Conservation (phyloP, 768 basidiomycete genomes). For the Hydnomerulius pinastri region DNA sequence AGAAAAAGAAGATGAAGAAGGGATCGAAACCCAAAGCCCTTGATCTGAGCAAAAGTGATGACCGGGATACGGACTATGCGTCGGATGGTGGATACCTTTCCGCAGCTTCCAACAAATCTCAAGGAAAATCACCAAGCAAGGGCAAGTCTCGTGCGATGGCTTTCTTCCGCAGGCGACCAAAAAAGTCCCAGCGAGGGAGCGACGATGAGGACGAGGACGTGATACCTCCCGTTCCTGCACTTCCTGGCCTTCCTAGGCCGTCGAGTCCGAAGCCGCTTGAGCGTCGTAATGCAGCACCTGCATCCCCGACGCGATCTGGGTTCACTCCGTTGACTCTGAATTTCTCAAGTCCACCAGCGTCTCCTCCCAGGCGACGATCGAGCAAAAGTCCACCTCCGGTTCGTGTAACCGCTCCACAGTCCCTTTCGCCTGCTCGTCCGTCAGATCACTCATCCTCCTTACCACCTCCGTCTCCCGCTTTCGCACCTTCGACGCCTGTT, state of each 20-base stretch:
- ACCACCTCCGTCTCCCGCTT: conserved; percentile 11
- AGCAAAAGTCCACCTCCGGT: conserved; percentile 32
- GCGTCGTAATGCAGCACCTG: conserved; percentile 21
- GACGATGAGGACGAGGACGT: conserved; percentile 33
- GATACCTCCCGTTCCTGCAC: conserved; percentile 34
- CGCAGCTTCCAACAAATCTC: conserved; percentile 36
- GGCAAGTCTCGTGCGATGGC: conserved; percentile 34
- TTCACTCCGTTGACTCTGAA: conserved; percentile 29
- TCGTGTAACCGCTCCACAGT: conserved; percentile 8
- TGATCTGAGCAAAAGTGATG: conserved; percentile 19
- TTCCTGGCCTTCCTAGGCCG: conserved; percentile 26
- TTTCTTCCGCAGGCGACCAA: conserved; percentile 34
- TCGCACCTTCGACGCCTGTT: conserved; percentile 8
- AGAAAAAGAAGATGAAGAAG: conserved; percentile 21
- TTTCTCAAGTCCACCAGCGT: conserved; percentile 19
- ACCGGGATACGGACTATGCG: conserved; percentile 21
- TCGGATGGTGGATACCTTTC: conserved; percentile 36
- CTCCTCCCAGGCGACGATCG: conserved; percentile 16
- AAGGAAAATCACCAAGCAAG: conserved; percentile 27
- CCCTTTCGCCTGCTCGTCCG: conserved; percentile 6
- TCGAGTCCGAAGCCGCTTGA: conserved; percentile 32
- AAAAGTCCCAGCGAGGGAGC: conserved; percentile 24
- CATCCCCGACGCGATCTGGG: conserved; percentile 30
- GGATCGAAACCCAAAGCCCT: conserved; percentile 14
- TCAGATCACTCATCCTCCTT: conserved; percentile 9